A percentile compares a stretch with the other conserved stretches of the same genome.
phyloP scores from a whole-genome alignment of 768 basidiomycete genomes.

The Collybia sp. region DNA sequence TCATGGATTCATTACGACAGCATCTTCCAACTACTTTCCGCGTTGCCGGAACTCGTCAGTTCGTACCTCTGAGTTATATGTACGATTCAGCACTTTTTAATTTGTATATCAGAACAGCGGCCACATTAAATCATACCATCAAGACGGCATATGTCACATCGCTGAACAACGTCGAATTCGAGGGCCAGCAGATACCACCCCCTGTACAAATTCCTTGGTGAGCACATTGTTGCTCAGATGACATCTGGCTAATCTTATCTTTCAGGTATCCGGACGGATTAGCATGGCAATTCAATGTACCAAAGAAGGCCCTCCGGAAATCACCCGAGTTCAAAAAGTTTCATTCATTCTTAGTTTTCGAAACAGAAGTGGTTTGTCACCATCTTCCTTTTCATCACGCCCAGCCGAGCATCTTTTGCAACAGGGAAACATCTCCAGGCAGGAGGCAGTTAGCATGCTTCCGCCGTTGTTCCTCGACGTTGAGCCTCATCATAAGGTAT shows the following conservation, averaged over 20 bases:
- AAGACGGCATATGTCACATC: constrained; percentile 73
- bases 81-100: neutral
- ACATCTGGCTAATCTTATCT: constrained; percentile 6
- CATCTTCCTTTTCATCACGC: neutral
- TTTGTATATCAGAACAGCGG: constrained; percentile 43
- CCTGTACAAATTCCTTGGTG: constrained; percentile 87
- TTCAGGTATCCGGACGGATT: constrained; percentile 92
- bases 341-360: constrained; percentile 93
- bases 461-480: constrained; percentile 94
- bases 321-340: constrained; percentile 90
- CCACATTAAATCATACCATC: constrained; percentile 77
- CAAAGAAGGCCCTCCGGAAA: constrained; percentile 85
- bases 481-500: constrained; percentile 81
- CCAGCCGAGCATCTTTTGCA: neutral
- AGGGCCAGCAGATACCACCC: constrained; percentile 70
- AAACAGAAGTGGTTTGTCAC: constrained; percentile 86
- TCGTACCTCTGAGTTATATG: constrained; percentile 13
- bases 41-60: constrained; percentile 87
- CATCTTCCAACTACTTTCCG: constrained; percentile 94
- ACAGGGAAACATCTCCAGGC: constrained; percentile 92
- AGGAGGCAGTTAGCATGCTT: constrained; percentile 99
- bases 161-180: constrained; percentile 68
- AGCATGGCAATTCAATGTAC: constrained; percentile 94
- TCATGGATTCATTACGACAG: constrained; percentile 58
- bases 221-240: constrained; percentile 7